Evolutionary conservation across 2,329 filamentous ascomycete genomes (phyloP), one percentile per base, ranked within the genome.

Genomic region (Fusarium camptoceras): DNA sequence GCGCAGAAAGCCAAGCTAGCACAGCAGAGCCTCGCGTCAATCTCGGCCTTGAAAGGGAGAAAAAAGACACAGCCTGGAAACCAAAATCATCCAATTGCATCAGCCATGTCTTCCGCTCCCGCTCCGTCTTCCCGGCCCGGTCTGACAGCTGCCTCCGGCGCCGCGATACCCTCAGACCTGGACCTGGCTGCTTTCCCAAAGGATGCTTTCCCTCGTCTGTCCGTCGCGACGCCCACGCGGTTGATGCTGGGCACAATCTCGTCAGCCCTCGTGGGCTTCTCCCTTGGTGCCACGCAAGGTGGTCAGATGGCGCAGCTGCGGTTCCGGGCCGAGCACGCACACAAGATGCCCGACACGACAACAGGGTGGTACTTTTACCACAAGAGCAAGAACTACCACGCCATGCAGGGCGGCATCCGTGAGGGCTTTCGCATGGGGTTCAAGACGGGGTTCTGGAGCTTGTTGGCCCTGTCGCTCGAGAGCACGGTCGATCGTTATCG

Each of bases 331-430:
- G 96, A 99, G 81, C 97, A 99, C 78, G 94, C 96, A 2, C 96
- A 99, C 84, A 92, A 95, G 71, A 89, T 98, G 67, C 96, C 96
- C 22, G 90, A 88, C 6, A 91, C 91, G 2, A 90, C 93, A 27
- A 89, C 90, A 4, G 95, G 94, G 20, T 99, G 96, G 96, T 99
- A 95, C 78, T 88, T 98, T n/a, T 99, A 99, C 81, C 95, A 98
- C 84, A 98, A 98, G 82, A 93, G 90, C 78, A 98, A 98, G 81
- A 98, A 97, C 81, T 98, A 99, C 83, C 89, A 94, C 75, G 87
- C 92, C 54, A 90, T 93, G 75, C 86, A 92, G 24, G 92, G 92
- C 8, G 95, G 92, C 1, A 83, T 97, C 20, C 88, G 88, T 55
- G 94, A 97, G 76, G 96, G 94, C 0, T 74, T 93, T 51, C 89